phyloP scores from a whole-genome alignment of 192 early-diverging fungal species.

The Coemansia erecta region DNA sequence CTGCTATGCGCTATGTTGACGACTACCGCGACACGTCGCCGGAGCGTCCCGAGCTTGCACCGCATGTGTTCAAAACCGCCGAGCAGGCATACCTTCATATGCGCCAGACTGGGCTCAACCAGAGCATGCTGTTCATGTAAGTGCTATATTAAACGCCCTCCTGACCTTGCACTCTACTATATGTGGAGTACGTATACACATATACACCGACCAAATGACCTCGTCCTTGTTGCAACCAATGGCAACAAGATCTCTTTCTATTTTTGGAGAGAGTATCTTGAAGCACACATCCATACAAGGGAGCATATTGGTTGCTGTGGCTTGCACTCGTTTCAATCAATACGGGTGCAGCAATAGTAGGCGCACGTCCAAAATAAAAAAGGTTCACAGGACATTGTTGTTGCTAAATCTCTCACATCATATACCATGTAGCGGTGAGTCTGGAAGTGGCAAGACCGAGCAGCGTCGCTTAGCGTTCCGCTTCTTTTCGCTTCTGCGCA shows the following conservation, averaged over 20 bases:
- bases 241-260: slow-evolving; percentile 38
- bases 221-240: too few relatives aligned
- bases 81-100: slow-evolving; percentile 73
- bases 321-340: too few relatives aligned
- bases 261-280: slow-evolving; percentile 70
- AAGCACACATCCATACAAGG: too few relatives aligned
- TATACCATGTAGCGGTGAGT: slow-evolving; percentile 64
- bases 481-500: slow-evolving; percentile 65
- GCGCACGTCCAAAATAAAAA: slow-evolving; percentile 54
- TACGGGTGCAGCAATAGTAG: too few relatives aligned
- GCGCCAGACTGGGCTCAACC: slow-evolving; percentile 68
- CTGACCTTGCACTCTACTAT: slow-evolving; percentile 3
- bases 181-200: slow-evolving; percentile 1
- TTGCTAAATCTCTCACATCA: slow-evolving; percentile 55
- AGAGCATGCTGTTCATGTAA: slow-evolving; percentile 63
- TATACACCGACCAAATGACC: slow-evolving; percentile 44
- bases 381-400: slow-evolving; percentile 6
- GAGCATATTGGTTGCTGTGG: too few relatives aligned
- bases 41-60: slow-evolving; percentile 46
- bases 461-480: slow-evolving; percentile 60
- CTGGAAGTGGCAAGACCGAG: slow-evolving; percentile 82
- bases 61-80: slow-evolving; percentile 72
- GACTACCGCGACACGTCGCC: slow-evolving; percentile 64
- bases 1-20: slow-evolving; percentile 71
- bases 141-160: slow-evolving; percentile 8